These are phyloP conservation scores for Luffa acutangula DNA, from an alignment of 306 rosid species.

Conservation along the genomic window DNA sequence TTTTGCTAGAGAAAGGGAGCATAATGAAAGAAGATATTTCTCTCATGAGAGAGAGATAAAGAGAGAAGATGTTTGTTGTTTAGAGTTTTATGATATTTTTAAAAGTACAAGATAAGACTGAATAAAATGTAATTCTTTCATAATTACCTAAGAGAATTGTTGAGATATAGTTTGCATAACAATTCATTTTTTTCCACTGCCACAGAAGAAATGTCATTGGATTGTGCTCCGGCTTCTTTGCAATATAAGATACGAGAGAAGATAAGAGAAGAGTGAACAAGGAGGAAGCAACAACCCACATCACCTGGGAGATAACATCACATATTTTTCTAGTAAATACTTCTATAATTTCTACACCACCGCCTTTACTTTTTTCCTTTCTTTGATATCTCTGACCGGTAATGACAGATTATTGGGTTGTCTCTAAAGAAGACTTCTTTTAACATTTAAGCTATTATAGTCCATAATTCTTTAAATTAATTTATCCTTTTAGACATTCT, in stretches of 20 bases:
- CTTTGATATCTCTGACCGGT: neutral
- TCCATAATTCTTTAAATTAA: neutral
- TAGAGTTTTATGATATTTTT: neutral
- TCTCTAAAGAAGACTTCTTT: neutral
- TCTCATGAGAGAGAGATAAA: neutral
- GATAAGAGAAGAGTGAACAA: constrained; percentile 36
- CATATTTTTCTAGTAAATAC: neutral
- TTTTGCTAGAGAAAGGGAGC: neutral
- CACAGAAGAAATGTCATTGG: constrained; percentile 88
- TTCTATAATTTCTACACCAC: neutral
- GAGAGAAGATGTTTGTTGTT: neutral
- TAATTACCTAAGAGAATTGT: neutral
- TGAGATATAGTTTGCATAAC: neutral
- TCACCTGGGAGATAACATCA: neutral
- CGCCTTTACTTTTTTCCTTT: neutral
- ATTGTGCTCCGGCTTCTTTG: constrained; percentile 87
- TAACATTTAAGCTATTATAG: too few relatives aligned
- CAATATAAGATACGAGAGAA: constrained; percentile 76
- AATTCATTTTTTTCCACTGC: constrained; percentile 1
- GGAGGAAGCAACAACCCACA: constrained; percentile 4
- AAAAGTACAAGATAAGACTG: neutral
- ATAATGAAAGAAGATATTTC: neutral
- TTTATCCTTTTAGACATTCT: neutral
- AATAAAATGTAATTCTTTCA: too few relatives aligned
- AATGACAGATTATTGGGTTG: neutral